A percentile compares a stretch with the other conserved stretches of the same genome.
Conservation (phyloP, 805 yeast species). For the Maudiozyma bulderi region DNA sequence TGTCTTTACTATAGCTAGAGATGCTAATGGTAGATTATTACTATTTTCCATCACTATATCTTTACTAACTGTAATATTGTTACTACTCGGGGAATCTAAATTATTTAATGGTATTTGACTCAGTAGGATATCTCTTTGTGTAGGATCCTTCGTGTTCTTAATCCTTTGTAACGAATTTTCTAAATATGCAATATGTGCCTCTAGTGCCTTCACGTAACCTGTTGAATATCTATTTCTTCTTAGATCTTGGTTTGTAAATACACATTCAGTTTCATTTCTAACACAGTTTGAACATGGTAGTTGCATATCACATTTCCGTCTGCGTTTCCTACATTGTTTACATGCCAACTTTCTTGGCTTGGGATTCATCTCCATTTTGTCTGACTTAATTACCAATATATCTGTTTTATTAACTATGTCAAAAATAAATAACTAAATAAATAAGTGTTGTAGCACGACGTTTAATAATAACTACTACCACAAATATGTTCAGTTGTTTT, state of each 20-base stretch:
- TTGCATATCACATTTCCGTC: slow-evolving; percentile 38
- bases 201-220: slow-evolving; percentile 37
- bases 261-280: slow-evolving; percentile 35
- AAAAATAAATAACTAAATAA: too few relatives aligned
- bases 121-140: slow-evolving; percentile 6
- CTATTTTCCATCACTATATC: too few relatives aligned
- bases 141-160: slow-evolving; percentile 5
- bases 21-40: neutral
- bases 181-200: slow-evolving; percentile 16
- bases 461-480: neutral
- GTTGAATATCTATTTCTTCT: slow-evolving; percentile 38
- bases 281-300: slow-evolving; percentile 39
- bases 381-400: too few relatives aligned
- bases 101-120: slow-evolving; percentile 4
- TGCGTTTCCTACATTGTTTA: slow-evolving; percentile 16
- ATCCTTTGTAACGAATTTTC: slow-evolving; percentile 10
- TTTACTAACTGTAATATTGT: neutral
- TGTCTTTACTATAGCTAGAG: neutral
- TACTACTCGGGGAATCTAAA: neutral
- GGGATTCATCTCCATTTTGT: neutral
- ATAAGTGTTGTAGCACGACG: neutral
- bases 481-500: too few relatives aligned
- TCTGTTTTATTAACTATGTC: too few relatives aligned
- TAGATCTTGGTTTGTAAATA: slow-evolving; percentile 35
- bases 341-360: slow-evolving; percentile 11